Evolutionary conservation across 1,139 yeast genomes (phyloP).

Genomic region (Geotrichum australiense): DNA sequence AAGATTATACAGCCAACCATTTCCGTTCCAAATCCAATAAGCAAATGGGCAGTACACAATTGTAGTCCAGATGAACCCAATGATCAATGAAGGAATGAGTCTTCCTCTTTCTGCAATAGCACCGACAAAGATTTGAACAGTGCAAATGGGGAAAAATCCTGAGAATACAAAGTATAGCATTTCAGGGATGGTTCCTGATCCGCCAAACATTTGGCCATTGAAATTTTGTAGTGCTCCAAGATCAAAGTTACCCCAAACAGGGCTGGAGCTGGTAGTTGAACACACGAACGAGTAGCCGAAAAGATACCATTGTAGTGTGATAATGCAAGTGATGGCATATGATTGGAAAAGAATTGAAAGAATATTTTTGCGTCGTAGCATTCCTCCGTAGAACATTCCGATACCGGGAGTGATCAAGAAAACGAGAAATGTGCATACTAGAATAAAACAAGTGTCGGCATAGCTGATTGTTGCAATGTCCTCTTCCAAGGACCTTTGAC

Average conservation of each 20-base stretch:
- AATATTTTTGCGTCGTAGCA: slow-evolving; percentile 82
- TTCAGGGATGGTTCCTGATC: slow-evolving; percentile 58
- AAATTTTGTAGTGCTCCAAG: slow-evolving; percentile 74
- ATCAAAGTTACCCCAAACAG: slow-evolving; percentile 75
- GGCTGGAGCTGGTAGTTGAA: slow-evolving; percentile 61
- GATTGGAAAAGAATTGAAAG: slow-evolving; percentile 69
- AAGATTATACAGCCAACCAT: slow-evolving; percentile 87
- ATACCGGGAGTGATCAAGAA: slow-evolving; percentile 68
- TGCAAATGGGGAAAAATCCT: slow-evolving; percentile 84
- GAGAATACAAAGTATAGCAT: slow-evolving; percentile 80
- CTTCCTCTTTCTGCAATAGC: slow-evolving; percentile 93
- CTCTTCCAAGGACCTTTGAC: slow-evolving; percentile 6
- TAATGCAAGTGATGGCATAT: slow-evolving; percentile 65
- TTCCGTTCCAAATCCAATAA: slow-evolving; percentile 88
- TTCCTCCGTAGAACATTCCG: slow-evolving; percentile 73
- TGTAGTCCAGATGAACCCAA: slow-evolving; percentile 82
- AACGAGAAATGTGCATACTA: slow-evolving; percentile 56
- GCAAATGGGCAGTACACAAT: slow-evolving; percentile 91
- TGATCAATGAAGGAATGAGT: slow-evolving; percentile 73
- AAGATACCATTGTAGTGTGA: slow-evolving; percentile 87
- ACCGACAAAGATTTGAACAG: slow-evolving; percentile 86
- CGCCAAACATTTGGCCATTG: slow-evolving; percentile 46
- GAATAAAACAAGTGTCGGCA: slow-evolving; percentile 10
- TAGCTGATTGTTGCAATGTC: slow-evolving; percentile 9
- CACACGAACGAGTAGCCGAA: slow-evolving; percentile 96